Conservation (phyloP, 345 rosid species). For the Melaleuca quinquenervia region DNA sequence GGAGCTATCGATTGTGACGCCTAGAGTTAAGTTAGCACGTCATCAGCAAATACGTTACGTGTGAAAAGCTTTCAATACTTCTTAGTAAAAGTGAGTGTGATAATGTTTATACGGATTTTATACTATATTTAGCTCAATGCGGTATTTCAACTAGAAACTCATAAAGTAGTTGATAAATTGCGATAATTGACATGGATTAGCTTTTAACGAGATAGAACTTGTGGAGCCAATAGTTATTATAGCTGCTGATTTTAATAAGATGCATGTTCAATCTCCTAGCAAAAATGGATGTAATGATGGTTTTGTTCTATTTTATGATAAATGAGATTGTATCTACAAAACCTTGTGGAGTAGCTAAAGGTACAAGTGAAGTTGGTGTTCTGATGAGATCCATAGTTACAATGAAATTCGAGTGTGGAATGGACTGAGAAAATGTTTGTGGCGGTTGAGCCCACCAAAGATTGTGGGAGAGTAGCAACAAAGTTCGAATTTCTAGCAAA, state of each 20-base stretch:
- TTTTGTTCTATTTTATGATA: not conserved
- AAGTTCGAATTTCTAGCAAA: not conserved
- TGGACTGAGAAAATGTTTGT: not conserved
- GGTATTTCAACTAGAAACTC: not conserved
- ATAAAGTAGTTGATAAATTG: not conserved
- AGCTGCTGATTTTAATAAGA: not conserved
- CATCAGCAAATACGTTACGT: too few species aligned
- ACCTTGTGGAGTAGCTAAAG: not conserved
- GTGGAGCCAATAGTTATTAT: not conserved
- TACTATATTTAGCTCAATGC: not conserved
- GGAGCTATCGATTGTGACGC: not conserved
- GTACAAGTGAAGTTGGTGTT: not conserved
- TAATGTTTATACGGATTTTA: not conserved
- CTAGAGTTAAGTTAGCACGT: not conserved
- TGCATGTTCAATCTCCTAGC: not conserved
- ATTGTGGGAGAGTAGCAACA: not conserved
- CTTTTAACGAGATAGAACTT: not conserved
- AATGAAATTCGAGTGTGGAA: not conserved
- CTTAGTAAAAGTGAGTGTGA: too few species aligned
- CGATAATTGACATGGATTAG: not conserved
- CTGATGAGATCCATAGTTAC: not conserved
- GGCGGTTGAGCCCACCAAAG: not conserved
- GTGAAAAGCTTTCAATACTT: too few species aligned
- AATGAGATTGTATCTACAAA: not conserved
- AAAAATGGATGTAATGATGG: not conserved